Evolutionary conservation across 495 filamentous ascomycete species (phyloP), one percentile per base, ranked within the genome.

Genomic region (Xeromyces bisporus): DNA sequence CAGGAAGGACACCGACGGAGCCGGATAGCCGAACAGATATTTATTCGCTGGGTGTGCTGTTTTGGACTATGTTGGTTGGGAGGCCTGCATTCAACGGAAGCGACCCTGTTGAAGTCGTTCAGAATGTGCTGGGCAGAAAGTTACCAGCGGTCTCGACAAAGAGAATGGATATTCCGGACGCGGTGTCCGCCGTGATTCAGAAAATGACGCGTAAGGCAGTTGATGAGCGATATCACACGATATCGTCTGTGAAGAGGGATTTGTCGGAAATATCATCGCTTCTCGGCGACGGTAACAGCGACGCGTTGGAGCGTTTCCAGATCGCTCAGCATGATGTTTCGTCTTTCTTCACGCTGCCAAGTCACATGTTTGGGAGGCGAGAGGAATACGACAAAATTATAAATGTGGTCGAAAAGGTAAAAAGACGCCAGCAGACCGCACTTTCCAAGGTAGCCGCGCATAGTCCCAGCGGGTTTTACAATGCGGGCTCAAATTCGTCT

Each of bases 11-110:
- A 69, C 77, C 81, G 2, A 82, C 77, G 11, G 82, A 89, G 43
- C 85, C 85, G 1, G 84, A 93, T 53, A 79, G 71, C 33, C 68
- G 85, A 27, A 92, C 84, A 7, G 85, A 92, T 53, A 85, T 92
- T 20, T 93, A 92, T 48, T 80, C 80, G 2, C 61, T 92, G 2
- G 85, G 85, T 8, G 67, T 91, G 32, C 50, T 92, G 3, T 87
- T 92, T 46, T 93, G 80, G 76, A 79, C 66, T 15, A 72, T 92
- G 56, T 58, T 93, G 26, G 77, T 77, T 10, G 80, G 80, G 15
- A 72, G 76, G 41, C 62, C 75, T 3, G 73, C 80, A 0, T 93
- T 86, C 39, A 73, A 73, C 18, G 85, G 82, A 6, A 63, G 64
- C 23, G 76, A 76, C 3, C 79, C 83, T 0, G 69, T 92, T 36